Percentiles rank a stretch among this genome's conserved stretches.
These are phyloP conservation scores for Arbutus unedo DNA, from an alignment of 148 eudicot species.

Conservation along the genomic window DNA sequence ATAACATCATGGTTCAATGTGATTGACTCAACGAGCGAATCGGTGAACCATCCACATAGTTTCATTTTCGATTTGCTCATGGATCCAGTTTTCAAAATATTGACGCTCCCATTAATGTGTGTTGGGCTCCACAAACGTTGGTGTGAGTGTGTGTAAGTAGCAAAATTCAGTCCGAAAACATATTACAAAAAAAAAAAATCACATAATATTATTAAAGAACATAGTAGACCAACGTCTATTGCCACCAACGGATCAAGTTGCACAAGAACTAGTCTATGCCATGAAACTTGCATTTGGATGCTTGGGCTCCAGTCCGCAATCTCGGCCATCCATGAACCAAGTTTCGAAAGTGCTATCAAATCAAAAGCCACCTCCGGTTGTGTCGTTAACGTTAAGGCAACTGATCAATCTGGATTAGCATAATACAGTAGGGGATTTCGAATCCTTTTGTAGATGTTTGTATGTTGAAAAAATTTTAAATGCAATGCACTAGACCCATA, in stretches of 20 bases:
- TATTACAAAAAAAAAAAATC: neutral
- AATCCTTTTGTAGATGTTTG: neutral
- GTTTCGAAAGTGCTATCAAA: constrained; percentile 2
- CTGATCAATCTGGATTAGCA: neutral
- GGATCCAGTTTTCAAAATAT: no score
- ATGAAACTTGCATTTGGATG: neutral
- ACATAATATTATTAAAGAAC: neutral
- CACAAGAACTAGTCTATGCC: neutral
- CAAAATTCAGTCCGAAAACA: no score
- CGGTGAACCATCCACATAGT: no score
- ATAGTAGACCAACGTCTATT: neutral
- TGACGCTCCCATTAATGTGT: no score
- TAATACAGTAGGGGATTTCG: neutral
- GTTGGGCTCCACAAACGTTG: no score
- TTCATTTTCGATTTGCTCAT: no score
- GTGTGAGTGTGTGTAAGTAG: no score
- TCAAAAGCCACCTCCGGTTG: neutral
- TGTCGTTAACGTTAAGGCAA: neutral
- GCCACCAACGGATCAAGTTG: neutral
- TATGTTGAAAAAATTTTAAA: neutral
- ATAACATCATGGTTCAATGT: no score
- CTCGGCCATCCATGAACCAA: constrained; percentile 29
- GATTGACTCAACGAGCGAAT: no score
- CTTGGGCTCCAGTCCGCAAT: neutral
- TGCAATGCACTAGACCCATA: neutral